Evolutionary conservation across 1,284 basidiomycete genomes (phyloP), one percentile per base, ranked within the genome.

Genomic region (Puccinia coronata): DNA sequence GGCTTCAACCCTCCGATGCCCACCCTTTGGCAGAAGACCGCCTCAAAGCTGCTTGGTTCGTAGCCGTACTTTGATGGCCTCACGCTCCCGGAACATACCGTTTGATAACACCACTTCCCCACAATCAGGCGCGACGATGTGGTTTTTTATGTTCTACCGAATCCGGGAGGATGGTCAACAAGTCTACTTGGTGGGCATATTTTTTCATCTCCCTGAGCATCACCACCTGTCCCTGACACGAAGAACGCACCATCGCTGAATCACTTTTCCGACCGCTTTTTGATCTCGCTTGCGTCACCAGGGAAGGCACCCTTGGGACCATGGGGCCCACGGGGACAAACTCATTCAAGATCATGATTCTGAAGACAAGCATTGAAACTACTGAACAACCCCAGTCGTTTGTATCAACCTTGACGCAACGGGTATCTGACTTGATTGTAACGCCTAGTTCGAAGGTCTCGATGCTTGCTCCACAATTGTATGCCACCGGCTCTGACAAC

Each of bases 61-160:
- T 65, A 36, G 34, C 23, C 39, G 31, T 51, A 1, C 39, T 57
- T 25, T 39, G 36, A 1, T 1, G n/a, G 20, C 34, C 20, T 75
- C 73, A n/a, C 16, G 5, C 20, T 61, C 28, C 9, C 12, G 31
- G 31, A 61, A 61, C 12, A 61, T n/a, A 23, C 12, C 57, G 28
- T 25, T 51, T 75, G 23, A 28, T 57, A 31, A 63, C n/a, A n/a
- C n/a, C n/a, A 23, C 61, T 8, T 4, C 41, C 18, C 14, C n/a
- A 2, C 28, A 36, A 61, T 34, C 49, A 79, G 76, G 76, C 36
- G 76, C 63, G 34, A 79, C 65, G 43, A 79, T 79, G 76, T 79
- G 76, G 76, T 79, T 79, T 57, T 79, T 79, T 31, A 79, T 79
- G 76, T 70, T 79, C 31, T 79, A 79, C 39, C 43, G 65, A 59